Evolutionary conservation across 495 filamentous ascomycete species (phyloP).

Genomic region (Halenospora varia): DNA sequence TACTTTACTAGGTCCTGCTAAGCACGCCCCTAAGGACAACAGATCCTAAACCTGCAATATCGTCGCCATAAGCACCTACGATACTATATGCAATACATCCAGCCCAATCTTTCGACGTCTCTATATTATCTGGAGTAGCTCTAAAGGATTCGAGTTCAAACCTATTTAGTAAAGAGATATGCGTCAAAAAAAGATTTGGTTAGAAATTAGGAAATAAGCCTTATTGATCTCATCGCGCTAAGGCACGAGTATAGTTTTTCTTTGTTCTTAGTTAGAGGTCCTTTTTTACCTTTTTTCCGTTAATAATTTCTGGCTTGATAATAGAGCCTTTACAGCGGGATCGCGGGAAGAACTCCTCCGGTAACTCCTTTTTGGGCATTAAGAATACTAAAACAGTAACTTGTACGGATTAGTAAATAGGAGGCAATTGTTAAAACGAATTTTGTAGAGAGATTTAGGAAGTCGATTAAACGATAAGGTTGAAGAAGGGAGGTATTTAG

Average conservation of each 20-base stretch:
- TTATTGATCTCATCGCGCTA: conserved; percentile 1
- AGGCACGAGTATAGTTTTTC: conserved; percentile 4
- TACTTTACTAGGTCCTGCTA: no score
- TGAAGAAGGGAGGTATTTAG: conserved; percentile 4
- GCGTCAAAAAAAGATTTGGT: conserved; percentile 1
- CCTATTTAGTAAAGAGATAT: conserved; percentile 9
- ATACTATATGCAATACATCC: conserved; percentile 5
- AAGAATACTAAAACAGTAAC: conserved; percentile 3
- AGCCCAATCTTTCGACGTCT: conserved; percentile 5
- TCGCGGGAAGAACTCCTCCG: conserved; percentile 5
- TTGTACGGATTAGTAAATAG: conserved; percentile 3
- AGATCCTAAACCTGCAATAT: neutral
- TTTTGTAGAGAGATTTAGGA: conserved; percentile 7
- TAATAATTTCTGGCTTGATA: conserved; percentile 7
- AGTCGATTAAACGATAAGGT: conserved; percentile 8
- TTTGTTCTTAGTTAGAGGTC: neutral
- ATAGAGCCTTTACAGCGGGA: conserved; percentile 2
- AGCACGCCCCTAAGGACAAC: no score
- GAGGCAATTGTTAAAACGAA: conserved; percentile 5
- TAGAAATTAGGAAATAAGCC: conserved; percentile 6
- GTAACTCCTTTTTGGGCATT: conserved; percentile 1
- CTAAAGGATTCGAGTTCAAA: conserved; percentile 5
- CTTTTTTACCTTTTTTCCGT: conserved; percentile 7
- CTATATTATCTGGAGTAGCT: conserved; percentile 6
- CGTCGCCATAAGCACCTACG: neutral